Evolutionary conservation across 108 stramenopile genomes (phyloP).

Genomic region (Fragilaria crotonensis): DNA sequence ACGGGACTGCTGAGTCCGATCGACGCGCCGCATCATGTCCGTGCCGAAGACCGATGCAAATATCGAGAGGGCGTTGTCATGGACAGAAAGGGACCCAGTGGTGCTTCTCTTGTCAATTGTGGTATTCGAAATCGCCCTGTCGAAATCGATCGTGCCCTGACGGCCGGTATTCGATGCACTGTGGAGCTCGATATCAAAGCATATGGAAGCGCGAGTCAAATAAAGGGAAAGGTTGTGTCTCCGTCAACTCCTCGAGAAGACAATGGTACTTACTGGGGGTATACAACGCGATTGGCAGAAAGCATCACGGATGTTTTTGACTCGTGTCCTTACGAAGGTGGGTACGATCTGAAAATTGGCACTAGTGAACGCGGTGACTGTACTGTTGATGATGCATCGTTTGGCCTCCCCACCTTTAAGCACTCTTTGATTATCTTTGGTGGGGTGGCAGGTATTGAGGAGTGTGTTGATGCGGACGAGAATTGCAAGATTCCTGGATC

Average conservation of each 20-base stretch:
- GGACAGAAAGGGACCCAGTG: constrained; percentile 26
- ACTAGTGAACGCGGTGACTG: constrained; percentile 88
- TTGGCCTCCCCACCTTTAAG: constrained; percentile 52
- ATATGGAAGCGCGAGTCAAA: constrained; percentile 43
- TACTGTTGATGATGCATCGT: constrained; percentile 74
- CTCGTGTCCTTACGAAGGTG: constrained; percentile 81
- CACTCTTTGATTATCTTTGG: constrained; percentile 92
- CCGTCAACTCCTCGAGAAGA: constrained; percentile 81
- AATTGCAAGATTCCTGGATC: constrained; percentile 72
- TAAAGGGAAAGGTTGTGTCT: constrained; percentile 70
- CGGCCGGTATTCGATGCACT: constrained; percentile 86
- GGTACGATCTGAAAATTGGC: constrained; percentile 93
- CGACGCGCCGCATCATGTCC: constrained; percentile 96
- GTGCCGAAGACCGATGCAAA: constrained; percentile 70
- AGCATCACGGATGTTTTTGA: constrained; percentile 82
- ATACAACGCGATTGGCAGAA: constrained; percentile 80
- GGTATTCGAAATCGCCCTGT: constrained; percentile 72
- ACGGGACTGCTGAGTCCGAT: constrained; percentile 91
- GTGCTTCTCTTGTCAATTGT: constrained; percentile 71
- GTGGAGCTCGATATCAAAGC: constrained; percentile 65
- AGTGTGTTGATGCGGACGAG: constrained; percentile 92
- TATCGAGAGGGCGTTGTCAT: constrained; percentile 94
- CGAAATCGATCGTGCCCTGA: constrained; percentile 61
- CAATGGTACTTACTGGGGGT: constrained; percentile 96
- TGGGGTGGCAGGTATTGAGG: constrained; percentile 95